phyloP scores from a whole-genome alignment of 805 yeast species.

The Spathaspora boniae region DNA sequence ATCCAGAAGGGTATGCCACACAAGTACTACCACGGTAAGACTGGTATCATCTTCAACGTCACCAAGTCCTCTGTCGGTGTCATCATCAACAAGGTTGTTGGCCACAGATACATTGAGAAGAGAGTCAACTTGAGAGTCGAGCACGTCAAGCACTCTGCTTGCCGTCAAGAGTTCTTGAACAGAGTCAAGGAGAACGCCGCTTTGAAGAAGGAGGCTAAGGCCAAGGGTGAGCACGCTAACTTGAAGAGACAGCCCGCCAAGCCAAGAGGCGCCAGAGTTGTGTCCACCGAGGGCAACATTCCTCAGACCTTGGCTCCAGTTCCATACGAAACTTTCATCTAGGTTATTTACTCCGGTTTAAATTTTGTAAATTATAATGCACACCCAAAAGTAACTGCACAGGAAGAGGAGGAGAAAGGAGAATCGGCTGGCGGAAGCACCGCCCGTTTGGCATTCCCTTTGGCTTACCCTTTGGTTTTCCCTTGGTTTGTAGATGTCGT shows the following conservation, averaged over 20 bases:
- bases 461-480: too few relatives aligned
- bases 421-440: too few relatives aligned
- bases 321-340: constrained; percentile 99
- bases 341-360: too few relatives aligned
- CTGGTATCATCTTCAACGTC: constrained; percentile 98
- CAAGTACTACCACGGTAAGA: constrained; percentile 99
- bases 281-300: constrained; percentile 74
- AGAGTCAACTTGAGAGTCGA: constrained; percentile 98
- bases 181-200: constrained; percentile 98
- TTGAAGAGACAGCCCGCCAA: constrained; percentile 98
- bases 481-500: too few relatives aligned
- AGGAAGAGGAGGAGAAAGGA: too few relatives aligned
- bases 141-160: constrained; percentile 99
- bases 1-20: constrained; percentile 99
- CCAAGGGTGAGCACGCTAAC: constrained; percentile 82
- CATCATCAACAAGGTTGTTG: constrained; percentile 96
- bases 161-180: constrained; percentile 98
- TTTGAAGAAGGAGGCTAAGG: constrained; percentile 90
- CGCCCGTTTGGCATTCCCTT: too few relatives aligned
- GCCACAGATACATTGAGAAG: constrained; percentile 98
- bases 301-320: constrained; percentile 99
- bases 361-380: too few relatives aligned
- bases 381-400: constrained; percentile 2
- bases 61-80: constrained; percentile 99
- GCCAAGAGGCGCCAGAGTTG: constrained; percentile 91